Percentiles rank a stretch among this genome's conserved stretches.
Conservation (phyloP, 2,329 filamentous ascomycete genomes). For the Colletotrichum orchidophilum region DNA sequence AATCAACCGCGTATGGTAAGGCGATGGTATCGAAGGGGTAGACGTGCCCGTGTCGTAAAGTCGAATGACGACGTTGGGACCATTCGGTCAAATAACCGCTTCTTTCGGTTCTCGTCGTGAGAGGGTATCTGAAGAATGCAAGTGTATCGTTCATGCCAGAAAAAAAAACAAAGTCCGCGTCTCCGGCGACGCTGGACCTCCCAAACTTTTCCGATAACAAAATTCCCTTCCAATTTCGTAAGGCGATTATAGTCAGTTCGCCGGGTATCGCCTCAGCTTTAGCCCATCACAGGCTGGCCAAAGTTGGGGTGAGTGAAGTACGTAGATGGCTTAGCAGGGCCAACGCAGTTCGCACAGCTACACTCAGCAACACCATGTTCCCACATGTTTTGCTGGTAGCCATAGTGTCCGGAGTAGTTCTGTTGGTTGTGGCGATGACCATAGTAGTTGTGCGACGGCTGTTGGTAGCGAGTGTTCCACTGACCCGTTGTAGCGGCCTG, state of each 20-base stretch:
- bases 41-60: slow-evolving; percentile 31
- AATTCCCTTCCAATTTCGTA: slow-evolving; percentile 22
- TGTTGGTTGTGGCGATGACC: slow-evolving; percentile 48
- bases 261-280: slow-evolving; percentile 32
- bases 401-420: slow-evolving; percentile 53
- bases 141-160: slow-evolving; percentile 36
- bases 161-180: slow-evolving; percentile 32
- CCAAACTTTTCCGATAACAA: slow-evolving; percentile 34
- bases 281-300: slow-evolving; percentile 66
- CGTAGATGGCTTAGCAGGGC: slow-evolving; percentile 52
- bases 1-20: not conserved
- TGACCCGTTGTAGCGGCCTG: slow-evolving; percentile 51
- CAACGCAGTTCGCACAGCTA: slow-evolving; percentile 57
- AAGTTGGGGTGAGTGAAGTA: slow-evolving; percentile 62
- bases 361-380: slow-evolving; percentile 61
- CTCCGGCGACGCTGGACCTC: slow-evolving; percentile 28
- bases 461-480: slow-evolving; percentile 56
- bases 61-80: slow-evolving; percentile 25
- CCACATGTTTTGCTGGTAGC: slow-evolving; percentile 57
- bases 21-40: not conserved
- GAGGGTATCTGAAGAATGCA: slow-evolving; percentile 38
- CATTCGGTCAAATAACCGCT: slow-evolving; percentile 31
- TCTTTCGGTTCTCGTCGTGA: slow-evolving; percentile 35
- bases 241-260: not conserved
- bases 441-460: slow-evolving; percentile 48